A percentile compares a stretch with the other conserved stretches of the same genome.
These are phyloP conservation scores for Backusella psychrophila DNA, from an alignment of 192 early-diverging fungal genomes.

Conservation along the genomic window DNA sequence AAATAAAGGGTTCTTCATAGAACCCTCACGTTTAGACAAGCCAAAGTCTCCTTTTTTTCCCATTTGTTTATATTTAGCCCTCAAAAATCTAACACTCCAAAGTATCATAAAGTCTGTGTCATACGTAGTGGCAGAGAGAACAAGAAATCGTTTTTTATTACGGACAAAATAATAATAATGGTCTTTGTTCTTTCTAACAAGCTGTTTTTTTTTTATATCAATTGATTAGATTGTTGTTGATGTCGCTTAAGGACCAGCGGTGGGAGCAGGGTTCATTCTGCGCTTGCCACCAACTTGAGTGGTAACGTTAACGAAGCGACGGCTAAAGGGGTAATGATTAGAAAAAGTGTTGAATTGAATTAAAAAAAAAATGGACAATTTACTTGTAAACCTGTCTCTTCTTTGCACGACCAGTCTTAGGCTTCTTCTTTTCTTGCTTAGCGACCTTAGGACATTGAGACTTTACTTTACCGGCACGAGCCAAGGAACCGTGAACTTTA, in stretches of 20 bases:
- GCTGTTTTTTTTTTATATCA: background rate
- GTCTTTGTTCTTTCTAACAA: background rate
- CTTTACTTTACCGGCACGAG: slow-evolving; percentile 99
- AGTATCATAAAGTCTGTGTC: no score
- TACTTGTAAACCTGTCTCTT: slow-evolving; percentile 92
- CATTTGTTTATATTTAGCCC: no score
- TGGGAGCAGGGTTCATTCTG: slow-evolving; percentile 59
- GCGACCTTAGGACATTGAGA: slow-evolving; percentile 98
- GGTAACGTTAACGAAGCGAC: slow-evolving; percentile 96
- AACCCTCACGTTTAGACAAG: no score
- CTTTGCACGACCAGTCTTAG: slow-evolving; percentile 88
- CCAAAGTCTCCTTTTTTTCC: no score
- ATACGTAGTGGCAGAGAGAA: no score
- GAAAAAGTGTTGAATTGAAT: background rate
- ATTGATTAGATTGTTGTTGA: slow-evolving; percentile 2
- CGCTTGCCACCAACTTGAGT: slow-evolving; percentile 87
- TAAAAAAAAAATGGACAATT: background rate
- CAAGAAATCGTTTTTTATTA: background rate
- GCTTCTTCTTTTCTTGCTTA: slow-evolving; percentile 97
- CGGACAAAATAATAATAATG: background rate
- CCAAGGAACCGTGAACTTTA: slow-evolving; percentile 99
- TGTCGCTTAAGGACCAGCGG: slow-evolving; percentile 43
- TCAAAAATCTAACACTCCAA: no score
- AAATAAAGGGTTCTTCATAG: no score
- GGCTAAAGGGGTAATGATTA: slow-evolving; percentile 28